Percentiles rank a stretch among this genome's conserved stretches.
These are phyloP conservation scores for Neofusicoccum laricinum DNA, from an alignment of 2,329 filamentous ascomycete species.

Conservation along the genomic window DNA sequence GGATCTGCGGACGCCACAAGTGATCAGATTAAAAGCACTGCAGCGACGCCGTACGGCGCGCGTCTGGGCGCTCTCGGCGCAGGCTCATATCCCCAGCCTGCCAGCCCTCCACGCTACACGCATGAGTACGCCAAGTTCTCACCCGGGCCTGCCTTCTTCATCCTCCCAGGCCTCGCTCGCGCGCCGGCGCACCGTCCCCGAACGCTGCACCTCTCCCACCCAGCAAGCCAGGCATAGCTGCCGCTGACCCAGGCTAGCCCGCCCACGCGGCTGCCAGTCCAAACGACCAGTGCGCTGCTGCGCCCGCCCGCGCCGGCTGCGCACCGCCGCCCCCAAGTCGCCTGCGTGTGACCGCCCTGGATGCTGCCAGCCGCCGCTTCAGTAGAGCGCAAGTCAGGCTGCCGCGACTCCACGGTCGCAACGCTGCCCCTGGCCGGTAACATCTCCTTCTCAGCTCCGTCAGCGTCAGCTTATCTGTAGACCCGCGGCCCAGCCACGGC, in stretches of 20 bases:
- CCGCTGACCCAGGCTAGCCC: not conserved
- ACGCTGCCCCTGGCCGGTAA: not conserved
- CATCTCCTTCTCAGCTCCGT: slow-evolving; percentile 13
- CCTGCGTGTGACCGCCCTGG: slow-evolving; percentile 10
- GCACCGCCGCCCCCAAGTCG: slow-evolving; percentile 11
- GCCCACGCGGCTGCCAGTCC: not conserved
- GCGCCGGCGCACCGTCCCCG: not conserved
- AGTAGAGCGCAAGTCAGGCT: slow-evolving; percentile 16
- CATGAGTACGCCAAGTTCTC: slow-evolving; percentile 12
- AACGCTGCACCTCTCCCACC: not conserved
- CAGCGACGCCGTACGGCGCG: slow-evolving; percentile 5
- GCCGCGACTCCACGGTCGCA: not conserved
- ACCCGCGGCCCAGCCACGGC: slow-evolving; percentile 10
- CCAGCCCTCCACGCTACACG: slow-evolving; percentile 10
- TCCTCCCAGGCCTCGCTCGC: not conserved
- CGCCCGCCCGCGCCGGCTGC: slow-evolving; percentile 7
- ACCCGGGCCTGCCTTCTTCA: slow-evolving; percentile 8
- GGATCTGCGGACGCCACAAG: slow-evolving; percentile 14
- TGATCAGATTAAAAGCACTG: slow-evolving; percentile 17
- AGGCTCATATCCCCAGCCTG: slow-evolving; percentile 12
- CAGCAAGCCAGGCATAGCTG: not conserved
- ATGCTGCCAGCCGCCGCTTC: slow-evolving; percentile 17
- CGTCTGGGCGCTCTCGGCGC: slow-evolving; percentile 13
- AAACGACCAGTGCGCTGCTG: not conserved
- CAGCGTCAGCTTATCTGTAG: slow-evolving; percentile 17